Evolutionary conservation across 163 green algal genomes (phyloP), one percentile per base, ranked within the genome.

Genomic region (Coccomyxa subellipsoidea): DNA sequence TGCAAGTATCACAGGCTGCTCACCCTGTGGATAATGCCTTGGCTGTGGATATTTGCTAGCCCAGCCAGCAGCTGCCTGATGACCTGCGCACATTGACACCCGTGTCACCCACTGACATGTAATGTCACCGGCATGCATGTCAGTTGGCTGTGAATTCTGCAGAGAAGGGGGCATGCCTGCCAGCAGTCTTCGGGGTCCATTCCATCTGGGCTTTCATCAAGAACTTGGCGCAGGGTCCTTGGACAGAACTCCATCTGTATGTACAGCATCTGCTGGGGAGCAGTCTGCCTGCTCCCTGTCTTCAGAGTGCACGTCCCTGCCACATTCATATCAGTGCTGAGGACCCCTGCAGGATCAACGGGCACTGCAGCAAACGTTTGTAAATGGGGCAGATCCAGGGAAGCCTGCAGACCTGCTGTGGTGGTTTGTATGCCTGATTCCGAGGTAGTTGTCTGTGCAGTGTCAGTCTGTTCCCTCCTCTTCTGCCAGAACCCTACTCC

Each of bases 221-320:
- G 79, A 78, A 90, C 87, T 71, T 91, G 82, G 32, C 88, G 84
- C 83, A 98, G 89, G 21, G 94, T 98, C 31, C 90, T 82, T 3
- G 91, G 92, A 80, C 94, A 97, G 87, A 94, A 95, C 85, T 98
- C 94, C 94, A 98, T 98, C 88, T 95, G 91, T 80, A 98, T 97
- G 88, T 94, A 96, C 76, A 98, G 88, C 78, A 91, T 85, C 87
- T 95, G 90, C 31, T 69, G 70, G 35, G 73, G 34, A 21, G 38
- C 35, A 78, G 71, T 35, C 0, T 12, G 38, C 23, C 69, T 76
- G 31, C 34, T 76, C 15, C 25, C 15, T 12, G 31, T 76, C 23
- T 12, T 59, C 5, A 27, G 47, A 27, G 47, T 59, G 21, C 23
- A 18, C 47, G 47, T 7, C 47, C 47, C 47, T 59, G 47, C 47